Evolutionary conservation across 139 green algal genomes (phyloP), one percentile per base, ranked within the genome.

Genomic region (Volvox africanus): DNA sequence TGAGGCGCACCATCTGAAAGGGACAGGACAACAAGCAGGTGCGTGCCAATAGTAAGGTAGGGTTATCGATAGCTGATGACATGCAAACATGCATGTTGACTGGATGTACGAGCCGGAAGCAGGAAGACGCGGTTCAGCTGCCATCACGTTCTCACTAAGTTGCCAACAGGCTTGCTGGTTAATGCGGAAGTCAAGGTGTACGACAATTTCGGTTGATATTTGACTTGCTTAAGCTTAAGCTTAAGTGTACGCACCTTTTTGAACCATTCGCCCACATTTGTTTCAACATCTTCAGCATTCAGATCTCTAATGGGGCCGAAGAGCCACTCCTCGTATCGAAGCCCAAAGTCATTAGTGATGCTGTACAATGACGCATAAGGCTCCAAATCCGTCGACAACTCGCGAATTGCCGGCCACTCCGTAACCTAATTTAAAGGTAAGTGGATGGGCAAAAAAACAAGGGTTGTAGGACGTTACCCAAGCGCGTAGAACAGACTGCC

Each of bases 281-380:
- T 89, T 61, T 95, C 93, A 20, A 96, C 89, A 36, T 92, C 37
- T 86, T 95, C 92, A 9, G 94, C 92, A 80, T 95, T 86, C 22
- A 95, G 89, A 36, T 87, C 80, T n/a, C 78, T 88, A 67, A 96
- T 87, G 26, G 89, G 62, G 20, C 92, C 89, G 79, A 93, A 94
- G 91, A 96, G 92, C 94, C 93, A 95, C 55, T 94, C 93, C 50
- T 94, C 91, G 13, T 80, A 82, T 24, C 75, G 79, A 88, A 93
- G 62, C 12, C 32, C 36, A 33, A 91, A 93, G 73, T 93, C 82
- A 26, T 92, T 83, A 13, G 79, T 87, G 3, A 90, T 71, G 26
- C 81, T 89, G 67, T 90, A 95, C 65, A 95, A 73, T 11, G 55
- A 78, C 18, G 91, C 77, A 69, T 92, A 94, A 13, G 93, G 93